Evolutionary conservation across 139 green algal species (phyloP), one percentile per base, ranked within the genome.

Genomic region (Micractinium sp.): DNA sequence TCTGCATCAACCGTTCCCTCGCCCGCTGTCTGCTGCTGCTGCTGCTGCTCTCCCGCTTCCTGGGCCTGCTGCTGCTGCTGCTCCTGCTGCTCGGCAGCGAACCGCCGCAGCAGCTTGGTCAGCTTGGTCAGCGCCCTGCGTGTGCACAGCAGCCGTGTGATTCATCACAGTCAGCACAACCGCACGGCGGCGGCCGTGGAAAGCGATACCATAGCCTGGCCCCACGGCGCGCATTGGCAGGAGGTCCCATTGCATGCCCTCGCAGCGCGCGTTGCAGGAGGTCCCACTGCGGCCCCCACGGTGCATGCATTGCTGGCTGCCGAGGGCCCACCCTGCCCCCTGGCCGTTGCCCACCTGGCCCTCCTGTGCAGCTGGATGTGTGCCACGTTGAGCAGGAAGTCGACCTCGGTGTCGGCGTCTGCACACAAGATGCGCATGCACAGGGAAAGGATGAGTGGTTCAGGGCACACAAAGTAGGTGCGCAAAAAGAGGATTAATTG

Each of bases 281-380:
- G 47, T 56, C 47, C 47, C 47, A 56, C 47, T 56, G 47, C 47
- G 9, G 47, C 7, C 7, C 63, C 63, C 63, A 73, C 20, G 16
- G 63, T 13, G 69, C 18, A 33, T 31, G 67, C 29, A 78, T 29
- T 31, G 71, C 71, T 60, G 47, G 47, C 47, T 82, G 33, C 19
- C 23, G 5, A 56, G 31, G 53, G 73, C n/a, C 23, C 13, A 18
- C 73, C 29, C 15, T 3, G 73, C 25, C 31, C 73, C 73, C 23
- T 20, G 3, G 29, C 2, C 47, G 33, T 80, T 20, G 12, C 85
- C 19, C 63, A 86, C 81, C 88, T 87, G 61, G 85, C 89, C 47
- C 95, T 93, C 35, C 96, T 92, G 89, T 98, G 95, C 74, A 96
- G 90, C 95, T 98, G 96, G 80, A 98, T 92, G 87, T 98, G 96